Evolutionary conservation across 176 grass and related monocot genomes (phyloP).

Genomic region (Luzula sylvatica): DNA sequence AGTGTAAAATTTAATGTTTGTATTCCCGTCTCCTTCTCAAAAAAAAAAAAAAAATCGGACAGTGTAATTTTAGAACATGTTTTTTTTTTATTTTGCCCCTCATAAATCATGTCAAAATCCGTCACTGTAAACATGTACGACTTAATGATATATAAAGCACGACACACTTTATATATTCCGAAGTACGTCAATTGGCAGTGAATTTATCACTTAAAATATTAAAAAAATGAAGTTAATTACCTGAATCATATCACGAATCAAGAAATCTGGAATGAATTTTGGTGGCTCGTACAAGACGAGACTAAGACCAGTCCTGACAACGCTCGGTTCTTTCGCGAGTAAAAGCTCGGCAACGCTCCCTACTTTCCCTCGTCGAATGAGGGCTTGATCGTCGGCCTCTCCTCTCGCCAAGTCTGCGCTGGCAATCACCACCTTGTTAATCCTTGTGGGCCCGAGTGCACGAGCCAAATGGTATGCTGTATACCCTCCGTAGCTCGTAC

Average conservation of each 20-base stretch:
- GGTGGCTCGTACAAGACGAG: slow-evolving; percentile 37
- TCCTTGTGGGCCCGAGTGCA: slow-evolving; percentile 27
- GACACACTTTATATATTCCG: too few species aligned
- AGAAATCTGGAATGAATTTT: slow-evolving; percentile 36
- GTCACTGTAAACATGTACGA: too few species aligned
- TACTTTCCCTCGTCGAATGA: slow-evolving; percentile 29
- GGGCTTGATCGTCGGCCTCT: slow-evolving; percentile 45
- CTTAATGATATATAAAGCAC: background rate
- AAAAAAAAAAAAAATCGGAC: too few species aligned
- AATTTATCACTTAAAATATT: background rate
- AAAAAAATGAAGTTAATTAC: slow-evolving; percentile 14
- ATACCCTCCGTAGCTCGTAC: slow-evolving; percentile 92
- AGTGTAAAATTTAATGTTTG: too few species aligned
- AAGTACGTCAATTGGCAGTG: too few species aligned
- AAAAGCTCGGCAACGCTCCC: slow-evolving; percentile 39
- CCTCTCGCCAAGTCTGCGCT: slow-evolving; percentile 79
- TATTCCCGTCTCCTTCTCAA: too few species aligned
- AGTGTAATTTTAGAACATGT: background rate
- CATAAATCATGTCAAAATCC: background rate
- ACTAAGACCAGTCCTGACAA: slow-evolving; percentile 20
- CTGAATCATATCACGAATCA: slow-evolving; percentile 48
- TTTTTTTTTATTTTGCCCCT: background rate
- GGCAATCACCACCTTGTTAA: slow-evolving; percentile 58
- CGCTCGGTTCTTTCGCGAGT: slow-evolving; percentile 31
- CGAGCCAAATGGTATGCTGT: slow-evolving; percentile 68